Base-by-base conservation (phyloP, 306 rosid species). In the Cotoneaster glaucophyllus region DNA sequence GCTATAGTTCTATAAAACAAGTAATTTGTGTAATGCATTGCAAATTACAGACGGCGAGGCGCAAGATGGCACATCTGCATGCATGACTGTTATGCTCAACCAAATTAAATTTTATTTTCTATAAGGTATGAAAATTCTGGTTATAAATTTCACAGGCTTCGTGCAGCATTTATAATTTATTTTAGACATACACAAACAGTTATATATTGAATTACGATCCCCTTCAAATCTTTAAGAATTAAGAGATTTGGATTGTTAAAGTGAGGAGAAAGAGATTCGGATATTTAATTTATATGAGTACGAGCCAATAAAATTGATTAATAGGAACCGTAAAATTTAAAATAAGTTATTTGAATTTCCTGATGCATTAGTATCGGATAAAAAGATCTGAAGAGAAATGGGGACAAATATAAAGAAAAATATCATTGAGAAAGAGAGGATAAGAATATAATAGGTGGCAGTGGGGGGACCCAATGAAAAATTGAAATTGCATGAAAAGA, bases 361-460 rank as follows among this genome's bases (percentile, higher is more conserved):
- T 37, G 2, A 37, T 34, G 39, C 8, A 34, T 34, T 34, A 6
- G 0, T 34, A 7, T 34, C 9, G 10, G 39, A 1, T 37, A 1
- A 1, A 37, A 7, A 37, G 41, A 37, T 37, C 41, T 37, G 41
- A 2, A 1, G 41, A 37, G 41, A 37, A 24, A 41, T 8, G 37
- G 39, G 25, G 21, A 10, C 41, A 71, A 59, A 56, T 8, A 74
- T 48, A 11, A 4, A 75, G 18, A 19, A 77, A 39, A 4, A 70
- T 4, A 61, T 31, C 31, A 4, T 22, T 15, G 8, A 15, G 9
- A 37, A 24, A 18, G 18, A 43, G 58, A 57, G 73, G 79, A 82
- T 78, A 74, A 78, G 79, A 78, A 78, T 78, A 43, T n/a, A 44
- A 53, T 69, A 78, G 11, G 76, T 70, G 71, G 64, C 3, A 74